Base-by-base conservation (phyloP, 257 asterid genomes). In the Scutellaria baicalensis region DNA sequence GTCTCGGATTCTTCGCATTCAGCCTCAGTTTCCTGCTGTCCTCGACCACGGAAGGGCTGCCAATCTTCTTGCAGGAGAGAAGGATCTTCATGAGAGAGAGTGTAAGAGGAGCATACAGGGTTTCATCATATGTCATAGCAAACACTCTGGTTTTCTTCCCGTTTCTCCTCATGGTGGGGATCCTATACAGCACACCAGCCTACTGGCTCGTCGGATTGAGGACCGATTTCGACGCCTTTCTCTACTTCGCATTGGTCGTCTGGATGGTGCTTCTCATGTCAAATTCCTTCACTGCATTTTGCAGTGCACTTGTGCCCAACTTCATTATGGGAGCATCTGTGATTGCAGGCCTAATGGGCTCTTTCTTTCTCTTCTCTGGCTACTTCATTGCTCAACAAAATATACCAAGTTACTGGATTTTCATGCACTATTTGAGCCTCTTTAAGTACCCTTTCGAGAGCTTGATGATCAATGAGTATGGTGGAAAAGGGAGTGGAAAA, bases 311-410 rank as follows among this genome's bases (percentile, higher is more conserved):
- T 4, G 96, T 90, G 65, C 98, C 98, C 2, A 82, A 88, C 69
- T 93, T 88, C 80, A 93, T 90, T 57, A 85, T 87, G 95, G 98
- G 97, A 36, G 72, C 90, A 0, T 88, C 97, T 2, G 71, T 90
- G 17, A 88, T 90, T n/a, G 88, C 98, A 0, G 98, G 98, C 20
- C 57, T 90, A 33, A 92, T 89, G 98, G 98, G 98, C 12, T 85
- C 92, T 1, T 93, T 93, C 78, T 93, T 93, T 16, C 89, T 93
- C 33, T 93, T 93, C 62, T 93, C 98, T 0, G 98, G 98, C 66
- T 90, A 90, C 56, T 93, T 90, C 47, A 87, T 93, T 1, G 66
- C 86, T 4, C 65, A 84, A 69, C 88, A 84, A 11, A 76, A 72
- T 13, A 88, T 89, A 66, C 96, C 98, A 3, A 47, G 4, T 11